These are phyloP conservation scores for Pulveroboletus sp. DNA, from an alignment of 768 basidiomycete species.

Conservation along the genomic window DNA sequence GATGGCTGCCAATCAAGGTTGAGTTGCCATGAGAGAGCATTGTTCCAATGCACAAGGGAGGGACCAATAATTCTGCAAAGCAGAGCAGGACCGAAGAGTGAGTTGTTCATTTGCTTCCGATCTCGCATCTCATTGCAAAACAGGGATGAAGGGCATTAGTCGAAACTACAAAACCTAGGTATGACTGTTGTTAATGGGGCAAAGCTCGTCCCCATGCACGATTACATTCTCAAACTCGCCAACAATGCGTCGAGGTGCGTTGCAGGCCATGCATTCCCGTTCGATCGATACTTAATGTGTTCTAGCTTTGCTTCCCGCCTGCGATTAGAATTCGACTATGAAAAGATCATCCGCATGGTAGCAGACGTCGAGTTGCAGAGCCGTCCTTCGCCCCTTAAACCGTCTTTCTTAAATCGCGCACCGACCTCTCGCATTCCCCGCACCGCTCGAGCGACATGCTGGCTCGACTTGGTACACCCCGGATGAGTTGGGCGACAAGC, in stretches of 20 bases:
- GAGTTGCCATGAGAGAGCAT: conserved; percentile 76
- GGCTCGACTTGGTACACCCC: conserved; percentile 50
- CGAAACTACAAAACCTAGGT: conserved; percentile 82
- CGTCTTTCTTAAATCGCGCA: conserved; percentile 68
- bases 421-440: conserved; percentile 39
- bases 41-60: conserved; percentile 56
- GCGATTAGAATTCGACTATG: conserved; percentile 59
- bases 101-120: conserved; percentile 21
- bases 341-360: conserved; percentile 59
- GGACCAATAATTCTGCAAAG: conserved; percentile 34
- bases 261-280: background rate
- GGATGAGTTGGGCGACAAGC: conserved; percentile 47
- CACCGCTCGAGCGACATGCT: conserved; percentile 42
- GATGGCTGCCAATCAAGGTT: conserved; percentile 43
- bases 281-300: conserved; percentile 21
- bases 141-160: conserved; percentile 77
- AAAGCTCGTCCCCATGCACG: conserved; percentile 85
- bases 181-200: conserved; percentile 79
- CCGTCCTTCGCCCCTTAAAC: conserved; percentile 89
- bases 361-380: conserved; percentile 76
- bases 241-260: conserved; percentile 72
- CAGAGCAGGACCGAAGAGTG: conserved; percentile 76
- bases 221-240: conserved; percentile 84
- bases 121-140: background rate
- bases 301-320: conserved; percentile 66